Evolutionary conservation across 2,329 filamentous ascomycete genomes (phyloP).

Genomic region (Diaporthe velutina): DNA sequence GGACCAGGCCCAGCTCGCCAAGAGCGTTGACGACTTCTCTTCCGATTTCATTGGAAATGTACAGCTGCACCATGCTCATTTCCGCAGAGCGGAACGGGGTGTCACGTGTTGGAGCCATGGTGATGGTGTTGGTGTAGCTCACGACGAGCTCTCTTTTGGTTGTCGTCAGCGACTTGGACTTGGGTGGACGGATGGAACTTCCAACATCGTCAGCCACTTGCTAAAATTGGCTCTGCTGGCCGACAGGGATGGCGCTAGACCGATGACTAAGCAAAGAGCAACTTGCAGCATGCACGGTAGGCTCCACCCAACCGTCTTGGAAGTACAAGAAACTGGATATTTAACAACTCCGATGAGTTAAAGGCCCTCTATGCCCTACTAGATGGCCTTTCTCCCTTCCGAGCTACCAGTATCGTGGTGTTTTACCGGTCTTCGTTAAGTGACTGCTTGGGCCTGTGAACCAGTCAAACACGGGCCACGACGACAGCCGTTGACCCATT

Average conservation of each 20-base stretch:
- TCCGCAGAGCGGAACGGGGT: slow-evolving; percentile 99
- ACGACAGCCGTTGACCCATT: neutral
- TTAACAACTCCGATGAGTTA: neutral
- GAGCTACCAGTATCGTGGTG: neutral
- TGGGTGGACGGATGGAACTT: slow-evolving; percentile 25
- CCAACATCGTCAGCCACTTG: slow-evolving; percentile 30
- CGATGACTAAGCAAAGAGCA: neutral
- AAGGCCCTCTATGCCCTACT: no score
- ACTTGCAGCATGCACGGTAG: neutral
- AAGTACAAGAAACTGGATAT: neutral
- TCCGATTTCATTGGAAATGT: slow-evolving; percentile 98
- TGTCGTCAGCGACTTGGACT: slow-evolving; percentile 37
- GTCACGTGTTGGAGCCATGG: slow-evolving; percentile 79
- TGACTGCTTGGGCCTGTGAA: neutral
- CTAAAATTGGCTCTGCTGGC: slow-evolving; percentile 24
- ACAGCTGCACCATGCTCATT: slow-evolving; percentile 99
- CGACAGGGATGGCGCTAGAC: neutral
- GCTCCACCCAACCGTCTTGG: neutral
- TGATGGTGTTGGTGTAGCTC: slow-evolving; percentile 45
- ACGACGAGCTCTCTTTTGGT: slow-evolving; percentile 32
- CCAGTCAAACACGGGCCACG: neutral
- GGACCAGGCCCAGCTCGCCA: slow-evolving; percentile 94
- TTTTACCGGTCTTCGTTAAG: neutral
- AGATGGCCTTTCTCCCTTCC: neutral
- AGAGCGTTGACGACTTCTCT: slow-evolving; percentile 96